Base-by-base conservation (phyloP, 441 rosid genomes). In the Pelargonium myrrhifolium region DNA sequence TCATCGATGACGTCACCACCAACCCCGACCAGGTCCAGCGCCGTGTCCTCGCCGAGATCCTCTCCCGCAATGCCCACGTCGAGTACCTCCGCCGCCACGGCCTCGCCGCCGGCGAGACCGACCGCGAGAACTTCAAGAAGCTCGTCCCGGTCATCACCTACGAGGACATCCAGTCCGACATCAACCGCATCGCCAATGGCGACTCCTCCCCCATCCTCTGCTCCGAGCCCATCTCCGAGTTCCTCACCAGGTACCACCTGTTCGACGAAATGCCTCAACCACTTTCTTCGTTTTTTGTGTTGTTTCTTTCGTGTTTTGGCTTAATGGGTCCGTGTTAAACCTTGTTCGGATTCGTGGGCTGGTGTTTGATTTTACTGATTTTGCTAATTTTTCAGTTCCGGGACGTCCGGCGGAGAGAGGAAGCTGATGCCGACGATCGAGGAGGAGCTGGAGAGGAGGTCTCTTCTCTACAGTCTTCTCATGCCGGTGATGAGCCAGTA, bases 391-490 rank as follows among this genome's bases (percentile, higher is more conserved):
- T 15, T 69, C 72, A 74, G 76, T 49, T 74, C 76, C 9, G 76
- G 76, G 61, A 74, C 76, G 15, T 74, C 76, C 11, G 76, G 72
- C 9, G 76, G 76, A 2, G 76, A 74, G 66, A 65, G 76, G 39
- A 74, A 74, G 72, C 72, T 74, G 72, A 74, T 74, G 76, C 76
- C 76, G 24, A 68, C 76, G n/a, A 74, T 74, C 31, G 76, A 74
- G 47, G 76, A 74, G 67, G 76, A 74, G 62, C 60, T 74, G 14
- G 68, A 65, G 28, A 20, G 76, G 62, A 68, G 76, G 63, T 39
- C 69, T 10, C 31, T 65, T 39, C 69, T 74, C 47, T 74, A 74
- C 55, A 68, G 73, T 62, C 60, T 74, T 37, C 53, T 74, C 47
- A 74, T 74, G 76, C 76, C 76, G 24, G 76, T 74, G 66, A 74